Evolutionary conservation across 78 protist species (phyloP), one percentile per base, ranked within the genome.

Genomic region (Fonticula alba): DNA sequence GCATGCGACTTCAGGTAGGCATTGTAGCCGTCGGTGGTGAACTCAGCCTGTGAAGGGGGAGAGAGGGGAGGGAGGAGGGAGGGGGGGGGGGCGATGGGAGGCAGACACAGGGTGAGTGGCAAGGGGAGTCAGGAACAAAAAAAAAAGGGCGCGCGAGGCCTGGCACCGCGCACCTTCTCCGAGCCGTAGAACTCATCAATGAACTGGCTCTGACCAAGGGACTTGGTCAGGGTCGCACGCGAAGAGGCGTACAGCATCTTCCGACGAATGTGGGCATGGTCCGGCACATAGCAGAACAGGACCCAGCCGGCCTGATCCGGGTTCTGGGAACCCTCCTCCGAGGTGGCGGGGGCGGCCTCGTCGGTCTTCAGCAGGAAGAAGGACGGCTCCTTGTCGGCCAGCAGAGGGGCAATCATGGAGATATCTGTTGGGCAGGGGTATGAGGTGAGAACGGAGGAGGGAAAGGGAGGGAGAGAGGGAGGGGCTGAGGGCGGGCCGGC

Each of bases 181-280:
- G 64, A 38, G 47, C 51, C 64, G 20, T 15, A 59, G 36, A 59
- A 36, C 20, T 59, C 64, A 35, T 36, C 64, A 20, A 15, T n/a
- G 13, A 59, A 1, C 52, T 29, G 51, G 41, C 10, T 2, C 5
- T 24, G 27, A 36, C 51, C 66, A 26, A 61, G 46, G 15, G 19
- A 2, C 51, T 40, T 14, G 40, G 24, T 37, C 43, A 61, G 41
- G 17, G 66, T 37, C 27, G 52, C 35, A 9, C 38, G 33, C 2
- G 66, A 43, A 40, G 55, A 26, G 9, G 66, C 66, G 66, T 61
- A 61, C 7, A 61, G 36, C 66, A 61, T 61, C 66, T 43, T 61
- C 14, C 43, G 35, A 5, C 40, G 37, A 7, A 59, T 33, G 29
- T 59, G 47, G 31, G 63, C 63, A 29, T 4, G 37, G 63, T 58